A percentile compares a stretch with the other conserved stretches of the same genome.
Conservation (phyloP, 2,329 filamentous ascomycete species). For the Cercospora janseana region DNA sequence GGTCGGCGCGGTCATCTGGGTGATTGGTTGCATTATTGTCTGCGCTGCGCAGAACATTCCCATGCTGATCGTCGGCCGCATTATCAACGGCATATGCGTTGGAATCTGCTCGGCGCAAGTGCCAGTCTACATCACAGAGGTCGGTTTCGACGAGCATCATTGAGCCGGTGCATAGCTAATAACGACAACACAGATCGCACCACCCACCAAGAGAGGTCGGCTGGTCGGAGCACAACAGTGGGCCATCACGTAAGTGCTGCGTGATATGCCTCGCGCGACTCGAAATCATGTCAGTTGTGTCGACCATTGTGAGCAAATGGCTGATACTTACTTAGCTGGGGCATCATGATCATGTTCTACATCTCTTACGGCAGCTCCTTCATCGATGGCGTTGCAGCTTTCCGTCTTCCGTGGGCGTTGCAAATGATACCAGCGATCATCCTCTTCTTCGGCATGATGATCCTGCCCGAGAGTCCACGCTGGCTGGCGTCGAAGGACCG, state of each 20-base stretch:
- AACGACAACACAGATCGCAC: too few relatives aligned
- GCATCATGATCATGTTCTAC: slow-evolving; percentile 30
- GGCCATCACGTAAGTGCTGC: slow-evolving; percentile 64
- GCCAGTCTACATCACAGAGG: slow-evolving; percentile 67
- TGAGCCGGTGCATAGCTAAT: too few relatives aligned
- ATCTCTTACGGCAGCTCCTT: slow-evolving; percentile 64
- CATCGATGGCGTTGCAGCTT: slow-evolving; percentile 55
- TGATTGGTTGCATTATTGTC: slow-evolving; percentile 61
- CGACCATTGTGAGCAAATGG: too few relatives aligned
- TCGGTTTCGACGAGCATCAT: too few relatives aligned
- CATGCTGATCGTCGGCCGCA: slow-evolving; percentile 69
- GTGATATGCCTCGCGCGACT: too few relatives aligned
- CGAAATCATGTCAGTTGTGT: too few relatives aligned
- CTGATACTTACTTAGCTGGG: slow-evolving; percentile 59
- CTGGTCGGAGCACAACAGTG: slow-evolving; percentile 72
- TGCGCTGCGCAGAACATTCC: slow-evolving; percentile 63
- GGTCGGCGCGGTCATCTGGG: slow-evolving; percentile 44
- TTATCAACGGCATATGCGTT: slow-evolving; percentile 70
- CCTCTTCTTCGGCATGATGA: slow-evolving; percentile 51
- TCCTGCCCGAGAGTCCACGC: slow-evolving; percentile 64
- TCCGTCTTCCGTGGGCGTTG: slow-evolving; percentile 36
- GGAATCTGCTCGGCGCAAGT: slow-evolving; percentile 71
- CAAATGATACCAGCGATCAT: slow-evolving; percentile 52
- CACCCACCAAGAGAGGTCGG: slow-evolving; percentile 57
- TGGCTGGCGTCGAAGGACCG: slow-evolving; percentile 65